Base-by-base conservation (phyloP, 2,329 filamentous ascomycete genomes). In the Colletotrichum costaricense region DNA sequence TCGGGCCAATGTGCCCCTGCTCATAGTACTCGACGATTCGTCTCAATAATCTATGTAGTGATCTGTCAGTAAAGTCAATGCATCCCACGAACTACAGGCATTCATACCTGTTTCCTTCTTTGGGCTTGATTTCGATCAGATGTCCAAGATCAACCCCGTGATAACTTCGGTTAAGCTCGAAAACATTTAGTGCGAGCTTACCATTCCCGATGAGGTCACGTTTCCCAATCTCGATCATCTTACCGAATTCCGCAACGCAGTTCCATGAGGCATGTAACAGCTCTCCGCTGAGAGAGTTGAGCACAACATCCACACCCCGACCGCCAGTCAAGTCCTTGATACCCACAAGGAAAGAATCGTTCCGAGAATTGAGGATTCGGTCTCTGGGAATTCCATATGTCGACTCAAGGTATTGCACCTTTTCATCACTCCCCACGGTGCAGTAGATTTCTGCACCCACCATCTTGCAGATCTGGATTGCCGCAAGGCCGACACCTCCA, bases 161-260 rank as follows among this genome's bases (percentile, higher is more conserved):
- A 38, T 81, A 83, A 1, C 76, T 77, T 0, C 80, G 78, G 2
- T 80, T 81, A 0, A 62, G 79, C 67, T 52, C 63, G 12, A 75
- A 75, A 9, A 58, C 56, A n/a, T 74, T 69, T 83, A 88, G 85
- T 2, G 83, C 82, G 1, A 88, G 79, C 4, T 79, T 77, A 3
- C 80, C 82, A n/a, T 82, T 82, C 1, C 81, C 80, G 9, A 80
- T 75, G 6, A 85, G 76, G 57, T 87, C 84, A 3, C 80, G 77
- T 70, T 83, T 82, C 4, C 84, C 84, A 26, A 86, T 81, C 60
- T 87, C 85, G 0, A 86, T 68, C 75, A 87, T 82, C 2, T 76
- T 79, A 1, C 84, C 85, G 56, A 82, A 83, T 9, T 79, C 77
- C 1, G 85, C 82, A 7, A 87, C 76, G 62, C 83, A 85, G 2